Percentiles rank a stretch among this genome's conserved stretches.
These are phyloP conservation scores for Eutrema salsugineum DNA, from an alignment of 441 rosid genomes.

Conservation along the genomic window DNA sequence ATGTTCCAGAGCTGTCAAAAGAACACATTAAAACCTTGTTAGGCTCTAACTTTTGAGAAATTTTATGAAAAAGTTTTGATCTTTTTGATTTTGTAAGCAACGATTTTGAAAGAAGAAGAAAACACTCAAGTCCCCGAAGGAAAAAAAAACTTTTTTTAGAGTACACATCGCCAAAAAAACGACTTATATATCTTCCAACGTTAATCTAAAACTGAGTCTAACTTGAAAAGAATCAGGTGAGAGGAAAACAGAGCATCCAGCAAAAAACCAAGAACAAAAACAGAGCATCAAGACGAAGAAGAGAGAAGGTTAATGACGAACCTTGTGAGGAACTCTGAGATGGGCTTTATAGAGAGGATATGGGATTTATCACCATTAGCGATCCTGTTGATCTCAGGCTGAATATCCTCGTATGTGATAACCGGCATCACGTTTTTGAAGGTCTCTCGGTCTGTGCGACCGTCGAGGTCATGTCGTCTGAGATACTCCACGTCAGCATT, in stretches of 20 bases:
- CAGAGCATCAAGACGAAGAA: conserved; percentile 8
- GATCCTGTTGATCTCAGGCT: conserved; percentile 69
- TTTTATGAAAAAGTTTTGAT: not conserved
- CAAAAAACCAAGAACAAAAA: not conserved
- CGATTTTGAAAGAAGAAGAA: not conserved
- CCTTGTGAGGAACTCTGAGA: conserved; percentile 98
- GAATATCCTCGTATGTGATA: conserved; percentile 73
- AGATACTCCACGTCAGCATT: conserved; percentile 88
- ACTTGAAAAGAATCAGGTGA: not conserved
- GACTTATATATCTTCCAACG: not conserved
- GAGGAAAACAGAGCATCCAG: not conserved
- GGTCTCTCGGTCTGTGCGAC: conserved; percentile 51
- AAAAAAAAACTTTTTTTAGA: not conserved
- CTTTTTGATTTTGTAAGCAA: not conserved
- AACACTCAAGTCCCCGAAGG: not conserved
- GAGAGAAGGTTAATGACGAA: conserved; percentile 11
- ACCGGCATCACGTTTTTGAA: conserved; percentile 73
- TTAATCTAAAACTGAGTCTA: not conserved
- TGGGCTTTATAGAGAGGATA: conserved; percentile 77
- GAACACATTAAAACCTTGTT: not conserved
- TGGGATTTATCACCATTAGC: conserved; percentile 83
- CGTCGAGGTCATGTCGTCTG: conserved; percentile 54
- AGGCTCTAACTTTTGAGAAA: not conserved
- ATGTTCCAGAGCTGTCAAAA: conserved; percentile 79
- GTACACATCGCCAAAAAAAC: not conserved